Base-by-base conservation (phyloP, 202 grass and related monocot species). In the Carex sylvatica region DNA sequence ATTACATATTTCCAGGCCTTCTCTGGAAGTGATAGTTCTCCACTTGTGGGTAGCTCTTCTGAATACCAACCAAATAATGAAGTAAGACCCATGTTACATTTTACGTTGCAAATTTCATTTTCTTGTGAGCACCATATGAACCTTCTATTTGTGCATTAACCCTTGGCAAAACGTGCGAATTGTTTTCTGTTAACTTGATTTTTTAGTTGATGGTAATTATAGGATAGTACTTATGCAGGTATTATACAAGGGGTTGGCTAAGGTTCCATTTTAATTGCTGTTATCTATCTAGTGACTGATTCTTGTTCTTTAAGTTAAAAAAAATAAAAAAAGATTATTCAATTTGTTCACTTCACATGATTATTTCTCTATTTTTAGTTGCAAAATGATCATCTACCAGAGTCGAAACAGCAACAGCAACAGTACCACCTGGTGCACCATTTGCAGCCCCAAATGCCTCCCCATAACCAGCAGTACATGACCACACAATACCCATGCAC, bases 391-490 rank as follows among this genome's bases (percentile, higher is more conserved):
- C 80, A 82, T 69, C 44, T 15, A n/a, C 61, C 35, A 47, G 60
- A 81, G 44, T 62, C 63, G 26, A 67, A 70, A 28, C 84, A 91
- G 68, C 90, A 93, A 30, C 79, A 85, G 66, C 54, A 86, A 16
- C 84, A 88, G 42, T 86, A 90, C 82, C 90, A 94, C 80, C 87
- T 81, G 58, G 74, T 92, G 55, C 80, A 93, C 36, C 92, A 94
- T 89, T 64, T 85, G 60, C 90, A 93, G 67, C 80, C 89, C 69
- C 85, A 81, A 35, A 86, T 81, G 52, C 76, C 89, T 63, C 89
- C 85, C 40, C 90, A 95, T 91, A 89, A 85, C 61, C 88, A 88
- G 49, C 92, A 98, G 55, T 89, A 89, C 61, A 91, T 94, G 73
- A 56, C 83, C 87, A 53, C 61, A 77, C 51, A 87, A 89, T 69